These are phyloP conservation scores for Schizophyllum commune DNA, from an alignment of 1,284 basidiomycete genomes.

Conservation along the genomic window DNA sequence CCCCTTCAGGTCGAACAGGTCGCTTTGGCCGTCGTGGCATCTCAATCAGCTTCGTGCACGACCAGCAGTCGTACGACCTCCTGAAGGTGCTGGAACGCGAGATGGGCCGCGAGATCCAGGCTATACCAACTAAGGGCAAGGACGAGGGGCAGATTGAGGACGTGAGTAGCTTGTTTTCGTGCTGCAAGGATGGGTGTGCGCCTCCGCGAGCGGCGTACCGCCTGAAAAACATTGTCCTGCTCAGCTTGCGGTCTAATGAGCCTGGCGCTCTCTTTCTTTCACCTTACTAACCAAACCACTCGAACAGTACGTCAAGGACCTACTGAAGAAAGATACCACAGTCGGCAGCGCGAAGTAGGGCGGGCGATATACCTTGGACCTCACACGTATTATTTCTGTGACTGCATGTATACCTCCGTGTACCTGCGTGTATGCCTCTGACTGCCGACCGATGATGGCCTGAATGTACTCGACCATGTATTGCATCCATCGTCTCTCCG, in stretches of 20 bases:
- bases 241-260: too few species aligned
- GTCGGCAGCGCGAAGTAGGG: neutral
- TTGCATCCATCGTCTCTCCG: too few species aligned
- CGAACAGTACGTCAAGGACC: neutral
- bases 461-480: too few species aligned
- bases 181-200: neutral
- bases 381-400: neutral
- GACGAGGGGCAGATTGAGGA: neutral
- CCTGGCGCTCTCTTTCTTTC: too few species aligned
- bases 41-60: conserved; percentile 94
- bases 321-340: neutral
- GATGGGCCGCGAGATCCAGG: conserved; percentile 69
- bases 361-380: neutral
- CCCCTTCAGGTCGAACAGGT: conserved; percentile 74
- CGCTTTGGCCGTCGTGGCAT: conserved; percentile 94
- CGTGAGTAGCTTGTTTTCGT: neutral
- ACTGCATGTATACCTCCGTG: neutral
- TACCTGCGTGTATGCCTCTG: too few species aligned
- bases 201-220: too few species aligned
- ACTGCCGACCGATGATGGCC: too few species aligned
- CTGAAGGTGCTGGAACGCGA: conserved; percentile 80
- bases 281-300: neutral
- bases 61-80: conserved; percentile 75
- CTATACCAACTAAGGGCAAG: conserved; percentile 33
- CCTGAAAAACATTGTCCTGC: too few species aligned